Conservation (phyloP, 805 yeast species). For the Maudiozyma bulderi region DNA sequence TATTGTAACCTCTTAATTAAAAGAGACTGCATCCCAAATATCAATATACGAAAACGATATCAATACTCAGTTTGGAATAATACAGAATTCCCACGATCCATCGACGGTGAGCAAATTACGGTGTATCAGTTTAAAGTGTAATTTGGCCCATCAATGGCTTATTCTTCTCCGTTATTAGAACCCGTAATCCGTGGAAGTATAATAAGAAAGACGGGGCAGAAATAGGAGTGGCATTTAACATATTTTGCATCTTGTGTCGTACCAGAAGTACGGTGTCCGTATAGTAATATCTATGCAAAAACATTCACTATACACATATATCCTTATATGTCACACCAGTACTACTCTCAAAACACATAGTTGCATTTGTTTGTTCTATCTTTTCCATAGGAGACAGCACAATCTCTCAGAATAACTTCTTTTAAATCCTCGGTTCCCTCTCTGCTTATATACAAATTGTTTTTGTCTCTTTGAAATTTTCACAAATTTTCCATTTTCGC, state of each 20-base stretch:
- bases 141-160: slow-evolving; percentile 36
- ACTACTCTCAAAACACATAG: not conserved
- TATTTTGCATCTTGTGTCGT: not conserved
- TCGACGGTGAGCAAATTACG: slow-evolving; percentile 24
- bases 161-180: slow-evolving; percentile 53
- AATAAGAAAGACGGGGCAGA: slow-evolving; percentile 47
- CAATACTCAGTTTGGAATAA: not conserved
- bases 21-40: too few species aligned
- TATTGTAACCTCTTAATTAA: not conserved
- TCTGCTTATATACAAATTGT: too few species aligned
- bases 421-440: too few species aligned
- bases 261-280: not conserved
- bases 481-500: too few species aligned
- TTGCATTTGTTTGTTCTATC: not conserved
- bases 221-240: slow-evolving; percentile 37
- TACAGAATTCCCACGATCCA: slow-evolving; percentile 4
- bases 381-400: not conserved
- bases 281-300: not conserved
- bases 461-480: too few species aligned
- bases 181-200: slow-evolving; percentile 40
- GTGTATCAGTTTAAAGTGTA: slow-evolving; percentile 39
- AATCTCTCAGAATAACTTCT: not conserved
- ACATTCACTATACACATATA: not conserved
- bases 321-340: not conserved
- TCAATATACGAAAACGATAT: too few species aligned